Base-by-base conservation (phyloP, 169 alveolate species). In the Perkinsus chesapeaki region DNA sequence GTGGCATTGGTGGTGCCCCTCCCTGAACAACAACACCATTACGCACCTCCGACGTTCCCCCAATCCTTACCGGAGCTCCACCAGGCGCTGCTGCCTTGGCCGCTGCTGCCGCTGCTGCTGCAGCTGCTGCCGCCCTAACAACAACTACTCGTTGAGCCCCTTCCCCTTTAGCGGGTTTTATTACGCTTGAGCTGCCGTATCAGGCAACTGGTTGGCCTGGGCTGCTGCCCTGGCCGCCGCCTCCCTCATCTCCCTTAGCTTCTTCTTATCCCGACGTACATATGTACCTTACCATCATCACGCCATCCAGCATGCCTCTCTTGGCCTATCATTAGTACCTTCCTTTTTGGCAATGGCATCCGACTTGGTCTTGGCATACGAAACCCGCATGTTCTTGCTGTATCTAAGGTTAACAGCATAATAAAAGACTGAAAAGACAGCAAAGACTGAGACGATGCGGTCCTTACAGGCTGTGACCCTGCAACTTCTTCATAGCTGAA, bases 331-430 rank as follows among this genome's bases (percentile, higher is more conserved):
- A 60, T 9, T 60, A 60, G 39, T 92, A 36, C 95, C 95, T 16
- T 93, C 95, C 82, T 92, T 34, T 39, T 93, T 93, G 23, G 95
- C 92, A 48, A 93, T 93, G 27, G 39, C 91, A 38, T 93, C 95
- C 27, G 94, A 92, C 36, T 93, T 93, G 5, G 82, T 73, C 39
- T 92, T 39, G 10, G 95, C 94, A 38, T 27, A 93, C 37, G 94
- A 43, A 0, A 93, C 39, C 73, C 92, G 91, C 95, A 92, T 92
- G 34, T 73, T 73, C 37, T 91, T 91, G 93, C 60, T 60, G 82
- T 60, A 60, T 23, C 82, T 60, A 16, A 12, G 1, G 31, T 16
- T 5, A 16, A 23, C 23, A 16, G 31, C 27, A 34, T 60, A 60
- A 27, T 60, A n/a, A n/a, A n/a, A n/a, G n/a, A n/a, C 60, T 43